Evolutionary conservation across 2,329 filamentous ascomycete species (phyloP), one percentile per base, ranked within the genome.

Genomic region (Exophiala sp.): DNA sequence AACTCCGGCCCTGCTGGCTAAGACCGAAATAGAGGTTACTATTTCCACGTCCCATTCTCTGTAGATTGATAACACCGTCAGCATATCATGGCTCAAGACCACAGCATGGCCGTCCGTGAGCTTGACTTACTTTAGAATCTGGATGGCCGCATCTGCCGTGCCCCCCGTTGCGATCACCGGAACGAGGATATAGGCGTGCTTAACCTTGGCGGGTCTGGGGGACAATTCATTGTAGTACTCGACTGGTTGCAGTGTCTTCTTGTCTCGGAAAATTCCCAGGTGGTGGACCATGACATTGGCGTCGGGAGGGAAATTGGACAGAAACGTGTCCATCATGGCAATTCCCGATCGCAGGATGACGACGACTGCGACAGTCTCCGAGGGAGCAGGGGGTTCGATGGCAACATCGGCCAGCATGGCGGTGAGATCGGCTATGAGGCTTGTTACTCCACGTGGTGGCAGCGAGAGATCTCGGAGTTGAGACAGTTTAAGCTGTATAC

Each of bases 181-280:
- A 68, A 96, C 92, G 44, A 96, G 82, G 49, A 96, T 77, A 67
- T 96, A 87, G 55, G 90, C 91, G 10, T 95, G 78, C n/a, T 81
- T 77, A 2, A 82, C 70, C 1, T 75, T 69, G 33, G 32, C 12
- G 16, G 29, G 20, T 40, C 34, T 48, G 46, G 39, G 52, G 5
- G 10, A 55, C 16, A 96, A 84, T 73, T 96, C 95, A 78, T 96
- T 96, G 82, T 96, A 96, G 81, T 96, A 96, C 74, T 95, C 91
- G 55, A 96, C 91, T 3, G 91, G 89, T 65, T 89, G 84, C 51
- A 96, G 85, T 42, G 89, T 92, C 52, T 83, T 83, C 55, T 87
- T 88, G 69, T 96, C 91, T 68, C 91, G 89, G 78, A 91, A 97
- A 67, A 96, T 85, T 62, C 92, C 92, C 6, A 97, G 85, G 70